Conservation (phyloP, 2,329 filamentous ascomycete genomes). For the Cyanodermella asteris region DNA sequence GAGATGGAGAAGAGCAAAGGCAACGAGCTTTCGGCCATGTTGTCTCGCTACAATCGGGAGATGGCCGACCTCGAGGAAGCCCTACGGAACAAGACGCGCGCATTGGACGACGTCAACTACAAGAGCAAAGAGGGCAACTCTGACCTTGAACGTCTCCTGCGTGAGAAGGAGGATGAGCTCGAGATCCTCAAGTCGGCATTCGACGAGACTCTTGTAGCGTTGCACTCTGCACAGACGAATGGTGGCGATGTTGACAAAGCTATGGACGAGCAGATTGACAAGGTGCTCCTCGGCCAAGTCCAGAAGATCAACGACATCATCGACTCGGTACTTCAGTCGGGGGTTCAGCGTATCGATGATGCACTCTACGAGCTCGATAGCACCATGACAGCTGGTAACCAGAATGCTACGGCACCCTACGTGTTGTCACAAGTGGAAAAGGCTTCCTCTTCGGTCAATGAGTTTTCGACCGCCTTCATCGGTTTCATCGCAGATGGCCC, state of each 20-base stretch:
- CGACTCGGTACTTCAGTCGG: constrained; percentile 83
- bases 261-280: constrained; percentile 77
- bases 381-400: constrained; percentile 94
- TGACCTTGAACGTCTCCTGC: constrained; percentile 65
- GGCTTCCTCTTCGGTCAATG: constrained; percentile 78
- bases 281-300: constrained; percentile 64
- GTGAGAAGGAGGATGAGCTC: constrained; percentile 91
- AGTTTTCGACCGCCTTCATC: constrained; percentile 96
- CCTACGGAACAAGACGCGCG: constrained; percentile 62
- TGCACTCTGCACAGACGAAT: constrained; percentile 44
- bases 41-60: constrained; percentile 90
- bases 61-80: constrained; percentile 93
- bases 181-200: constrained; percentile 96
- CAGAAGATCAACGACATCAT: constrained; percentile 95
- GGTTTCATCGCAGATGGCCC: constrained; percentile 95
- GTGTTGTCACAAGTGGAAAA: constrained; percentile 96
- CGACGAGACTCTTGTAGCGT: constrained; percentile 83
- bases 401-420: constrained; percentile 86
- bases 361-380: constrained; percentile 94
- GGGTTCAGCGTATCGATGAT: constrained; percentile 84
- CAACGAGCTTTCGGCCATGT: constrained; percentile 81
- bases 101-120: constrained; percentile 61
- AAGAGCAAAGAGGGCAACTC: constrained; percentile 61
- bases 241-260: constrained; percentile 57
- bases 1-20: constrained; percentile 85